Conservation (phyloP, 1,284 basidiomycete genomes). For the Cystobasidiaceae sp. region DNA sequence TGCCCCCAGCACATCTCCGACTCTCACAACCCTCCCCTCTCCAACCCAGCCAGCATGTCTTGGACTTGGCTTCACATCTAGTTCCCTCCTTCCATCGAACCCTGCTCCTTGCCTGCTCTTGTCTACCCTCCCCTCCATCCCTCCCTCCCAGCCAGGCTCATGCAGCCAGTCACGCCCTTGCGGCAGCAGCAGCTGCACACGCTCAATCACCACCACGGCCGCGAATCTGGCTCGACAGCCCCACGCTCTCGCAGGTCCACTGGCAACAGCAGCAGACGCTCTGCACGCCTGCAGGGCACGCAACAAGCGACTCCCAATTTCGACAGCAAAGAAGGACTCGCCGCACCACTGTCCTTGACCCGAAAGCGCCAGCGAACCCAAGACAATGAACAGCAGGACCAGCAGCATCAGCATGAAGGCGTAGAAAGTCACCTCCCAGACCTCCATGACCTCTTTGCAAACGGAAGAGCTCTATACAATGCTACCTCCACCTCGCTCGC, state of each 20-base stretch:
- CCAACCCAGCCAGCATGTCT: no score
- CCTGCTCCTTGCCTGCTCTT: not conserved
- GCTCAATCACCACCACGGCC: not conserved
- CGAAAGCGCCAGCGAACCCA: no score
- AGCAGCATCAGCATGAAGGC: conserved; percentile 6
- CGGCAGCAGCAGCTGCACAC: conserved; percentile 5
- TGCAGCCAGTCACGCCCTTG: conserved; percentile 20
- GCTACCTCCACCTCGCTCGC: conserved; percentile 28
- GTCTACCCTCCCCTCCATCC: not conserved
- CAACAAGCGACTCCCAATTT: no score
- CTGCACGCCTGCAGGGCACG: not conserved
- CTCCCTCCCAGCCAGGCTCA: not conserved
- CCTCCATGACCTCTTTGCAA: conserved; percentile 13
- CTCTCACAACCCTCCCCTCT: no score
- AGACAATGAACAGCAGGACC: no score
- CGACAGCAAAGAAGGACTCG: no score
- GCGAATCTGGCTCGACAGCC: not conserved
- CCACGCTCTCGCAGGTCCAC: not conserved
- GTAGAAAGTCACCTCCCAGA: not conserved
- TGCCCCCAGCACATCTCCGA: no score
- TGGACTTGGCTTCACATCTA: no score
- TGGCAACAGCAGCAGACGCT: conserved; percentile 2
- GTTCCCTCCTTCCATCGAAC: not conserved
- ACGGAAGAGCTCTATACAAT: conserved; percentile 17
- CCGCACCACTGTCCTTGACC: no score